phyloP scores from a whole-genome alignment of 352 stramenopile species.

The Phytophthora uliginosa region DNA sequence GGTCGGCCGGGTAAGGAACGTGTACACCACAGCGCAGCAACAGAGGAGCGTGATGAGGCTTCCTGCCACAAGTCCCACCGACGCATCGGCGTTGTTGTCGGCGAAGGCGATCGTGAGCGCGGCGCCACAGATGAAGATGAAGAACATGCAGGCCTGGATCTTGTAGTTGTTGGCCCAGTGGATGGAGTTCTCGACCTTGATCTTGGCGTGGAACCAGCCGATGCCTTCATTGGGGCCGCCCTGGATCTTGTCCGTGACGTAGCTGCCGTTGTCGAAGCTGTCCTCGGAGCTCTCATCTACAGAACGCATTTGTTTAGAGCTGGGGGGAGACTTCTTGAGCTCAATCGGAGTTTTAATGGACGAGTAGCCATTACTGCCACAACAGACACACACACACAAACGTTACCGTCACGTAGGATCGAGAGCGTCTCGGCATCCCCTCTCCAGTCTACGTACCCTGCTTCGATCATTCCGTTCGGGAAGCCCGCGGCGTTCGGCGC shows the following conservation, averaged over 20 bases:
- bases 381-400: background rate
- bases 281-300: conserved; percentile 82
- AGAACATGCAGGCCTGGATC: conserved; percentile 85
- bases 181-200: conserved; percentile 86
- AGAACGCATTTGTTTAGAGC: conserved; percentile 48
- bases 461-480: conserved; percentile 38
- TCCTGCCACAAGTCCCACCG: conserved; percentile 79
- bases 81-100: conserved; percentile 61
- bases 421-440: background rate
- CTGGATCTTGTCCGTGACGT: conserved; percentile 72
- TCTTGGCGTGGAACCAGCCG: conserved; percentile 90
- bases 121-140: conserved; percentile 70
- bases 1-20: conserved; percentile 77
- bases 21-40: conserved; percentile 80
- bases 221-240: conserved; percentile 61
- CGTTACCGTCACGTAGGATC: background rate
- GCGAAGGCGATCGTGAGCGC: conserved; percentile 70
- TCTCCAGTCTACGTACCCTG: conserved; percentile 34
- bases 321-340: conserved; percentile 40
- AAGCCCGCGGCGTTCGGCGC: conserved; percentile 25
- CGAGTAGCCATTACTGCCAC: conserved; percentile 52
- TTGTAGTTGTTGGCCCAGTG: conserved; percentile 93
- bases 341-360: conserved; percentile 68
- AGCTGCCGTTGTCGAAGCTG: conserved; percentile 79
- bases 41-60: conserved; percentile 85